These are phyloP conservation scores for Suillus subalutaceus DNA, from an alignment of 768 basidiomycete genomes.

Conservation along the genomic window DNA sequence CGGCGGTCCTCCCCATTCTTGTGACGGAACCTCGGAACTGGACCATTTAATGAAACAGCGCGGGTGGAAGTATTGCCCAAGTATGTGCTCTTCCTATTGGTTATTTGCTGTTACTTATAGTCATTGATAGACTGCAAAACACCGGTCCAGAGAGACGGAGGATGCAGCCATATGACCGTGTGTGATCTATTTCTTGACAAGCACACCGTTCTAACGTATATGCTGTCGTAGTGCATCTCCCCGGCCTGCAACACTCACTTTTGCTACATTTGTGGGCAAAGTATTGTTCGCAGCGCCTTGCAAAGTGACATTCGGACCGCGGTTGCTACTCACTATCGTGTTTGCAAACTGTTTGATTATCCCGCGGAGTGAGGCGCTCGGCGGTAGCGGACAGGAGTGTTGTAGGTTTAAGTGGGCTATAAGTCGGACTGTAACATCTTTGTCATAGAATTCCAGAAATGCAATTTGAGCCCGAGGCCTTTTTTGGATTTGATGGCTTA, in stretches of 20 bases:
- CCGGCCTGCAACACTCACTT: slow-evolving; percentile 66
- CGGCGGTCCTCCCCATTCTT: slow-evolving; percentile 51
- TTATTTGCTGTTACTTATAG: background rate
- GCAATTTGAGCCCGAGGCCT: background rate
- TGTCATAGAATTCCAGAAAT: background rate
- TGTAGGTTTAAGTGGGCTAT: background rate
- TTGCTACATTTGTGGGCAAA: slow-evolving; percentile 52
- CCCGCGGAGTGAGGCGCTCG: slow-evolving; percentile 10
- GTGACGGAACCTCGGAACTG: slow-evolving; percentile 60
- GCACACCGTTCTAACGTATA: background rate
- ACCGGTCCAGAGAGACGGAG: slow-evolving; percentile 51
- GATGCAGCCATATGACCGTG: slow-evolving; percentile 65
- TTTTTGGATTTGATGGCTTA: background rate
- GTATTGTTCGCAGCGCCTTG: slow-evolving; percentile 46
- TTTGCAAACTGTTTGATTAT: slow-evolving; percentile 41
- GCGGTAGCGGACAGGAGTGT: background rate
- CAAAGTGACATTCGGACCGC: slow-evolving; percentile 33
- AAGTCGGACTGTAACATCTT: background rate
- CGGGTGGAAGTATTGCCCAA: slow-evolving; percentile 72
- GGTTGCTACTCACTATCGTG: slow-evolving; percentile 35
- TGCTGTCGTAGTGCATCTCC: slow-evolving; percentile 46
- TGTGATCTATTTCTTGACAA: slow-evolving; percentile 22
- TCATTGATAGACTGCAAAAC: slow-evolving; percentile 43
- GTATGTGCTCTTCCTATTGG: slow-evolving; percentile 31
- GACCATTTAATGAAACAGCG: slow-evolving; percentile 50